phyloP scores from a whole-genome alignment of 2,329 filamentous ascomycete species.

The Periconia digitata region DNA sequence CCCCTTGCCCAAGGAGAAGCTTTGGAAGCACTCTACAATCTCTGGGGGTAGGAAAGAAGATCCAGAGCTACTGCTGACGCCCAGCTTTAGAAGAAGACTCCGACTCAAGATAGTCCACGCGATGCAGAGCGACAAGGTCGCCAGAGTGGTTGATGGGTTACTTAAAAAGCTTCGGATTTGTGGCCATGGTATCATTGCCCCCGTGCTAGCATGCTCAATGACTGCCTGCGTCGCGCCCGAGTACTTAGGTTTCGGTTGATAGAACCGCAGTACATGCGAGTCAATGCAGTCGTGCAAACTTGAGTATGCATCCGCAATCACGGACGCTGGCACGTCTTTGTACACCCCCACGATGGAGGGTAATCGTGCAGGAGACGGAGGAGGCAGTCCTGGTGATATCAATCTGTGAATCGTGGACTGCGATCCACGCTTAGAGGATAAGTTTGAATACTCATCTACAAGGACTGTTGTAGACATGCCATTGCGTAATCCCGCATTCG shows the following conservation, averaged over 20 bases:
- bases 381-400: background rate
- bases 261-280: slow-evolving; percentile 13
- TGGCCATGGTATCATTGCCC: slow-evolving; percentile 10
- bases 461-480: no score
- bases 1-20: slow-evolving; percentile 10
- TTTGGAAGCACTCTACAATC: slow-evolving; percentile 17
- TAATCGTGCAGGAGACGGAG: background rate
- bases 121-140: slow-evolving; percentile 13
- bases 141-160: slow-evolving; percentile 5
- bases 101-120: slow-evolving; percentile 14
- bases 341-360: slow-evolving; percentile 2
- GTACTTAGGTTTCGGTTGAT: background rate
- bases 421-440: no score
- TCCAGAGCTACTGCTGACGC: slow-evolving; percentile 11
- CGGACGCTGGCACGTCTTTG: slow-evolving; percentile 1
- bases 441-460: no score
- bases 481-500: no score
- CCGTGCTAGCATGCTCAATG: slow-evolving; percentile 15
- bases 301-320: slow-evolving; percentile 8
- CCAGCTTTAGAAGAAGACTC: slow-evolving; percentile 16
- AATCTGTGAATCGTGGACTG: background rate
- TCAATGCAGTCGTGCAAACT: slow-evolving; percentile 8
- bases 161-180: slow-evolving; percentile 5
- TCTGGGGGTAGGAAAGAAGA: slow-evolving; percentile 17
- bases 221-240: slow-evolving; percentile 2